Evolutionary conservation across 257 asterid species (phyloP), one percentile per base, ranked within the genome.

Genomic region (Gynochthodes officinalis): DNA sequence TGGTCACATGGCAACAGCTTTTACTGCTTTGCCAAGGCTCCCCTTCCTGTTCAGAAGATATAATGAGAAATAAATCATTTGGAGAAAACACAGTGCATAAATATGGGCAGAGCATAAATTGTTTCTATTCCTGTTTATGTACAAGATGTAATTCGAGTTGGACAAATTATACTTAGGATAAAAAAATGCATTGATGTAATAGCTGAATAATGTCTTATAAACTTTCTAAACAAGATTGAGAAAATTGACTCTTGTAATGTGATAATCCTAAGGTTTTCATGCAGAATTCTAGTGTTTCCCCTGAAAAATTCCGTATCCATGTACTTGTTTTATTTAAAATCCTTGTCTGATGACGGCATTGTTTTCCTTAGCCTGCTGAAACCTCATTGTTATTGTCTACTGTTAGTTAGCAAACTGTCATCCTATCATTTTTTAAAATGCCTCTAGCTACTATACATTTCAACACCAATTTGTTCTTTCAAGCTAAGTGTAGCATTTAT

Each of bases 341-440:
- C 18, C 58, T 2, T 30, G 61, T 67, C 46, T 49, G 2, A 5
- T 18, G 60, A 9, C 11, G 1, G 60, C 21, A 40, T 33, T 66
- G 57, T 66, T 25, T 58, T 67, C 59, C 71, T 44, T 44, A 32
- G 35, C 55, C 13, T 68, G 61, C 33, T 30, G 48, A 4, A n/a
- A n/a, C n/a, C n/a, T n/a, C n/a, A n/a, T n/a, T n/a, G 55, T 48
- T 32, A 28, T 68, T 35, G 21, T 49, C 9, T 68, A 2, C 62
- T 11, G 62, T 35, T 8, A 25, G 23, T 35, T 16, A n/a, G 28
- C n/a, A 32, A 4, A 33, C 13, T 10, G 67, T 23, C 49, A 68
- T 50, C 33, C 33, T 50, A 13, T 49, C 23, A 32, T 19, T 37
- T 50, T n/a, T 15, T 9, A 37, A 62, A 16, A 18, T 62, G 48